Conservation (phyloP, 208 protist genomes). For the Naegleria lovaniensis region DNA sequence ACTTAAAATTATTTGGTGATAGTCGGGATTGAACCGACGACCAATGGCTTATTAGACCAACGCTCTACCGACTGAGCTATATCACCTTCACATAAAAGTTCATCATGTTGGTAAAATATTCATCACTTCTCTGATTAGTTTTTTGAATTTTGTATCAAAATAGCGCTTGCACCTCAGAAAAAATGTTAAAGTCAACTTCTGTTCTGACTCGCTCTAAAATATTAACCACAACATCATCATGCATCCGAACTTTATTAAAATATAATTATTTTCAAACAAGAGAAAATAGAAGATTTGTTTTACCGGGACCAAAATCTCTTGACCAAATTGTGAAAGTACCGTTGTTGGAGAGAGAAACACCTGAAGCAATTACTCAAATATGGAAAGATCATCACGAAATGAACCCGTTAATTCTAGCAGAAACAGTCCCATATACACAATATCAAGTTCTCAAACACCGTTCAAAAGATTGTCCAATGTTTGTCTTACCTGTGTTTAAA, state of each 20-base stretch:
- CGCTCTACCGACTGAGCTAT: conserved; percentile 34
- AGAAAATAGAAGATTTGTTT: not conserved
- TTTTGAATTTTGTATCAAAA: no score
- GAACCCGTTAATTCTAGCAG: not conserved
- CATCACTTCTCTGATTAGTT: no score
- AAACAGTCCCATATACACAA: not conserved
- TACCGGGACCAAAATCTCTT: not conserved
- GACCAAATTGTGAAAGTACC: not conserved
- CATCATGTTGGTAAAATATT: no score
- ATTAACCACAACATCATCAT: not conserved
- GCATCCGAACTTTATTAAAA: not conserved
- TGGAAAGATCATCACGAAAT: not conserved
- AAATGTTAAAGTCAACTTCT: not conserved
- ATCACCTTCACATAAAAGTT: no score
- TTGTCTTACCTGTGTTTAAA: conserved; percentile 14
- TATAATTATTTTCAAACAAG: not conserved
- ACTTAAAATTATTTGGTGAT: no score
- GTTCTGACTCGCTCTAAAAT: no score
- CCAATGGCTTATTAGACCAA: conserved; percentile 32
- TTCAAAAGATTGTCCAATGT: not conserved
- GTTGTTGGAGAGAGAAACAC: not conserved
- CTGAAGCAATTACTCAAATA: not conserved
- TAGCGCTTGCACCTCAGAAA: no score
- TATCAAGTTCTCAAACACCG: not conserved
- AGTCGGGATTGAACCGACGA: no score